Conservation (phyloP, 163 green algal genomes). For the Chlorella variabilis region DNA sequence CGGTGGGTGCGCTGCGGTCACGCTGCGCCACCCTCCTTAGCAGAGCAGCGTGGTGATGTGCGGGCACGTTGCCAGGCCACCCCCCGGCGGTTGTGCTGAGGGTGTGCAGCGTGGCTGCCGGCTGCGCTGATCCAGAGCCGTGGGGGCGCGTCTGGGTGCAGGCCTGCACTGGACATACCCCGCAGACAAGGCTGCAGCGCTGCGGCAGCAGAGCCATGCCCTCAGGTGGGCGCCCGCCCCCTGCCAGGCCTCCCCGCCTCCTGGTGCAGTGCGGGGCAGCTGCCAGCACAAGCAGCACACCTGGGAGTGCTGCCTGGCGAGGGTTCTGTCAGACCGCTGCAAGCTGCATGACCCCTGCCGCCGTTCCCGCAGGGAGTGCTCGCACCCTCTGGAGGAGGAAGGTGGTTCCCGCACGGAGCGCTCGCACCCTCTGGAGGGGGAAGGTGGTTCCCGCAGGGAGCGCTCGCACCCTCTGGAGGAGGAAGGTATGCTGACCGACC, state of each 20-base stretch:
- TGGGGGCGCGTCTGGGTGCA: neutral
- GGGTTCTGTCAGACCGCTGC: too few species aligned
- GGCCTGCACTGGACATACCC: slow-evolving; percentile 65
- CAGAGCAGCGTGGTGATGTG: too few species aligned
- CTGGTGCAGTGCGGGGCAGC: neutral
- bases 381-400: neutral
- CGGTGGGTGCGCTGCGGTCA: too few species aligned
- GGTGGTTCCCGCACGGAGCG: neutral
- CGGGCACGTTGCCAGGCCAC: too few species aligned
- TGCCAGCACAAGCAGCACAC: too few species aligned
- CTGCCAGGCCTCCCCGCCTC: too few species aligned
- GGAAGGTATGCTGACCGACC: neutral
- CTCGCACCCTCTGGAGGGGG: neutral
- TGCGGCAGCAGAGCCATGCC: slow-evolving; percentile 14
- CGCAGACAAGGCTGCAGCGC: slow-evolving; percentile 36
- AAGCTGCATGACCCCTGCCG: too few species aligned
- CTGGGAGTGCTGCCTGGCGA: too few species aligned
- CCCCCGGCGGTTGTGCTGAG: too few species aligned
- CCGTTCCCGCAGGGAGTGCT: neutral
- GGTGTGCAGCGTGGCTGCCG: neutral
- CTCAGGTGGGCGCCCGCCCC: slow-evolving; percentile 21
- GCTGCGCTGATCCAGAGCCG: neutral
- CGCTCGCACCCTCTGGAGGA: neutral
- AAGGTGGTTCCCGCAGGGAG: neutral
- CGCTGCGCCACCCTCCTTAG: too few species aligned